Evolutionary conservation across 2,329 filamentous ascomycete genomes (phyloP).

Genomic region (Trichophyton mentagrophytes): DNA sequence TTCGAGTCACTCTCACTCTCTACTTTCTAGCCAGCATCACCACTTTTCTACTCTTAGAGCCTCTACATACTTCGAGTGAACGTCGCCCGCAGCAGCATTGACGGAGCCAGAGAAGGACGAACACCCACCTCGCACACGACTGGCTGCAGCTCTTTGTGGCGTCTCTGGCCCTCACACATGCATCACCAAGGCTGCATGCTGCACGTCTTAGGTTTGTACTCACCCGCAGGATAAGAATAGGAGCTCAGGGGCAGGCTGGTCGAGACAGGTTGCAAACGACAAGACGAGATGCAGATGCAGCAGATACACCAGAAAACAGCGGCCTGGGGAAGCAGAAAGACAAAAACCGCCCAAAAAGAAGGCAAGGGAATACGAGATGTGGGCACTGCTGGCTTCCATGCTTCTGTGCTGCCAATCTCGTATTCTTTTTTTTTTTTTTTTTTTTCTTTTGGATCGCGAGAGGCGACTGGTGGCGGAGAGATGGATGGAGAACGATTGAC

Average conservation of each 20-base stretch:
- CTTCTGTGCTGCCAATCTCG: background rate
- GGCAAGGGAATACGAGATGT: background rate
- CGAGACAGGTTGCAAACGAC: background rate
- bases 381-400: background rate
- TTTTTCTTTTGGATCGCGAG: too few relatives aligned
- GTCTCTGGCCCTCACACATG: constrained; percentile 1
- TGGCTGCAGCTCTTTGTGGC: constrained; percentile 1
- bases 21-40: background rate
- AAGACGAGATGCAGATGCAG: too few relatives aligned
- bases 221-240: background rate
- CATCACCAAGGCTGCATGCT: background rate
- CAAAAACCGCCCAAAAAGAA: background rate
- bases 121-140: background rate
- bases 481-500: background rate
- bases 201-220: background rate
- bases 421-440: background rate
- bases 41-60: background rate
- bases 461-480: background rate
- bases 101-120: background rate
- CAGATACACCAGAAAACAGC: too few relatives aligned
- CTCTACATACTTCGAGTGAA: background rate
- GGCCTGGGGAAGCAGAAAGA: background rate
- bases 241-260: background rate
- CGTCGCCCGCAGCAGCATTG: background rate
- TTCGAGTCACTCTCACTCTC: background rate